Base-by-base conservation (phyloP, 139 green algal species). In the Closterium sp. region DNA sequence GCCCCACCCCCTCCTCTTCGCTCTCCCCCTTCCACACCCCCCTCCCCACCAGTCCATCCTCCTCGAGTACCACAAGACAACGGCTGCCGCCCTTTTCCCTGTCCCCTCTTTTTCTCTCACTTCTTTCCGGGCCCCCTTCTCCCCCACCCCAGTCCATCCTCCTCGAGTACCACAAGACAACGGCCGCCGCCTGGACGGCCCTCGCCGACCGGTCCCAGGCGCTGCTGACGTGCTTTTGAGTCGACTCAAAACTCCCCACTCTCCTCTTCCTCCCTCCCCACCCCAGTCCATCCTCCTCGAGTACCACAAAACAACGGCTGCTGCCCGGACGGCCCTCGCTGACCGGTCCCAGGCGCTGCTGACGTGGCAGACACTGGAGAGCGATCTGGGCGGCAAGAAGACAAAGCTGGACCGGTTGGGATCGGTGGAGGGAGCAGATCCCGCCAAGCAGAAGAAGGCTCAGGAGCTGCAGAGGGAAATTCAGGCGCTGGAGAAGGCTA, bases 261-360 rank as follows among this genome's bases (percentile, higher is more conserved):
- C n/a, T n/a, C n/a, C n/a, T n/a, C n/a, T n/a, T n/a, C n/a, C n/a
- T n/a, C n/a, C n/a, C 28, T 95, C 96, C 2, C 94, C 93, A 2
- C 85, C 29, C 0, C 87, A 97, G 86, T 85, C 92, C 9, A 95
- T 95, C 24, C 92, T 98, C 28, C 97, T 97, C 85, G 94, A 96
- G 29, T 94, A 97, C 79, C 95, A 97, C 86, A 96, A 92, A 1
- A 90, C 97, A 31, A 93, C 95, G 32, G 96, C 95, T 17, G 95
- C 93, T 19, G 87, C 93, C 19, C 92, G 84, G 50, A 89, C 88
- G 70, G 93, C 95, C 21, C 89, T 97, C 31, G 90, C 87, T 34
- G 96, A 97, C 93, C 92, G 97, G 27, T 95, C 96, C 85, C 86
- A 96, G 42, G 95, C 96, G 34, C 94, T 97, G 85, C 92, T 98